A percentile compares a stretch with the other conserved stretches of the same genome.
Conservation (phyloP, 192 early-diverging fungal genomes). For the Entomortierella parvispora region DNA sequence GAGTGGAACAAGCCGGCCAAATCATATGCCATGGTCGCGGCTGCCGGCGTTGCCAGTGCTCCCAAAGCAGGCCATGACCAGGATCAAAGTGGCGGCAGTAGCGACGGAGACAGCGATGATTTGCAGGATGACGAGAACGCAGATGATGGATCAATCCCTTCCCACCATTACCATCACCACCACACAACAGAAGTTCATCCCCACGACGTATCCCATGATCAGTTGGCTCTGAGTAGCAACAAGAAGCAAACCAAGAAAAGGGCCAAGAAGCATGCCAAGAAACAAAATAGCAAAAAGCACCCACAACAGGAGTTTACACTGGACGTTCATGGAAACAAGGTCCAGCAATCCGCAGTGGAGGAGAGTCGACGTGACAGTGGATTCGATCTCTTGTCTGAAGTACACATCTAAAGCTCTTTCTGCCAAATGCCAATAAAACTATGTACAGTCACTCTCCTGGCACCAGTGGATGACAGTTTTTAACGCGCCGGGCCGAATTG, state of each 20-base stretch:
- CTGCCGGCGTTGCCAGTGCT: no score
- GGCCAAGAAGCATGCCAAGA: background rate
- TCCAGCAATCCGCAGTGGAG: constrained; percentile 7
- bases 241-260: background rate
- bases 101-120: no score
- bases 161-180: background rate
- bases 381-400: constrained; percentile 14
- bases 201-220: background rate
- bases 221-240: background rate
- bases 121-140: background rate
- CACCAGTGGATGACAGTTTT: no score
- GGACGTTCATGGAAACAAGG: constrained; percentile 26
- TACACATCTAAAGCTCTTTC: background rate
- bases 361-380: constrained; percentile 29
- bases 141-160: background rate
- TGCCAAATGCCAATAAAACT: no score
- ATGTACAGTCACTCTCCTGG: no score
- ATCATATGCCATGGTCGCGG: no score
- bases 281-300: background rate
- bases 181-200: background rate
- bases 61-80: no score
- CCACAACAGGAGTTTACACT: constrained; percentile 22
- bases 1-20: no score
- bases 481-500: no score
- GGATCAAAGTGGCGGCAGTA: no score